A percentile compares a stretch with the other conserved stretches of the same genome.
These are phyloP conservation scores for Centrapalus pauciflorus DNA, from an alignment of 129 eudicot genomes.

Conservation along the genomic window DNA sequence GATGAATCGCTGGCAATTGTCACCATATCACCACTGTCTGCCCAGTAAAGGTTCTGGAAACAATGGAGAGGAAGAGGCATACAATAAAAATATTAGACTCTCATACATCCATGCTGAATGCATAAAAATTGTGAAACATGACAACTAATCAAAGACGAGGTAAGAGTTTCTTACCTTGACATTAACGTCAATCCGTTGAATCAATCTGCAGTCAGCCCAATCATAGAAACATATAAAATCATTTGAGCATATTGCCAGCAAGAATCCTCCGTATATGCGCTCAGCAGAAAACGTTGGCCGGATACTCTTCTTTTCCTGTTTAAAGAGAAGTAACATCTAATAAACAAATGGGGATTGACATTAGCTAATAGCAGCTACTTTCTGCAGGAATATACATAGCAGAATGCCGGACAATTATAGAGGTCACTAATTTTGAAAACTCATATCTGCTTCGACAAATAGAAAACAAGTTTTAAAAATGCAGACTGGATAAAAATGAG, in stretches of 20 bases:
- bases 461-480: not conserved
- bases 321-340: slow-evolving; percentile 7
- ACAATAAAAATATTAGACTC: slow-evolving; percentile 1
- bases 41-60: slow-evolving; percentile 92
- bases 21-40: slow-evolving; percentile 93
- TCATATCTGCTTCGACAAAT: not conserved
- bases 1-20: slow-evolving; percentile 89
- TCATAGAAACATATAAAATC: slow-evolving; percentile 94
- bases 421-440: not conserved
- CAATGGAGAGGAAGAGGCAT: not conserved
- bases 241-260: slow-evolving; percentile 85
- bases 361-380: slow-evolving; percentile 12
- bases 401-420: not conserved
- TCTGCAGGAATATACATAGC: slow-evolving; percentile 1
- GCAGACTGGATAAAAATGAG: not conserved
- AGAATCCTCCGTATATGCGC: slow-evolving; percentile 75
- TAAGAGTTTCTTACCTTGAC: slow-evolving; percentile 56
- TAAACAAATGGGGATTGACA: not conserved
- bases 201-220: slow-evolving; percentile 93
- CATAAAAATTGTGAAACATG: not conserved
- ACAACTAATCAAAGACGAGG: not conserved
- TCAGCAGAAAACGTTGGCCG: slow-evolving; percentile 94
- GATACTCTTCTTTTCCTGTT: slow-evolving; percentile 86
- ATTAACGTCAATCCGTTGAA: slow-evolving; percentile 77
- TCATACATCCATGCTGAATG: slow-evolving; percentile 4